Conservation (phyloP, 2,329 filamentous ascomycete species). For the Aureobasidium sp. region DNA sequence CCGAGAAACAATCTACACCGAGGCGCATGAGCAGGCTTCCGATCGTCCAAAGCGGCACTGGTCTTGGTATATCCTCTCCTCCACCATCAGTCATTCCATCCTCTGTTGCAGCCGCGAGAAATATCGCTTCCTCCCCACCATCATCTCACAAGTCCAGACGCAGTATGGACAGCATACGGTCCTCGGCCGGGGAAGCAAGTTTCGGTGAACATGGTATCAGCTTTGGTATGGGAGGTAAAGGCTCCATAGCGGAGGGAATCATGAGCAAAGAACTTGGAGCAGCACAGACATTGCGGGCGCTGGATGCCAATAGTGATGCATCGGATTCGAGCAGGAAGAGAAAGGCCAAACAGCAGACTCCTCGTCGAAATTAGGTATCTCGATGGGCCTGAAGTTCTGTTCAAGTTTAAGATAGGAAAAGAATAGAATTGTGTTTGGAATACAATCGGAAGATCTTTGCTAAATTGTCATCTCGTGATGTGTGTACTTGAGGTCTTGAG, state of each 20-base stretch:
- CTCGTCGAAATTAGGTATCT: background rate
- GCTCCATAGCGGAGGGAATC: conserved; percentile 6
- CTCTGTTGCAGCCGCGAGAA: background rate
- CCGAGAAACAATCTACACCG: background rate
- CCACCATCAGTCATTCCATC: background rate
- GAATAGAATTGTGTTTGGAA: no score
- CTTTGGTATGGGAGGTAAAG: conserved; percentile 11
- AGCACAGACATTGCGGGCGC: conserved; percentile 4
- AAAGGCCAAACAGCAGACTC: background rate
- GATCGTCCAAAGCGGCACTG: background rate
- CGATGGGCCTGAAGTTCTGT: background rate
- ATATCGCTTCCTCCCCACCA: background rate
- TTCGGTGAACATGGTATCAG: conserved; percentile 4
- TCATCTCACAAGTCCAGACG: conserved; percentile 7
- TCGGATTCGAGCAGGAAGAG: conserved; percentile 4
- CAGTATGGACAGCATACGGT: conserved; percentile 14
- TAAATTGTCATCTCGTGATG: no score
- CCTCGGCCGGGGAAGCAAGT: conserved; percentile 5
- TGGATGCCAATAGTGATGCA: background rate
- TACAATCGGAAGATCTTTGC: no score
- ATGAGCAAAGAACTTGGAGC: conserved; percentile 9
- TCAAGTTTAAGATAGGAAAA: background rate
- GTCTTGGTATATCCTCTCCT: background rate
- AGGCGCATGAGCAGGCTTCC: background rate
- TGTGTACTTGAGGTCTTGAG: no score